Evolutionary conservation across 129 eudicot genomes (phyloP), one percentile per base, ranked within the genome.

Genomic region (Rutidosis leptorrhynchoides): DNA sequence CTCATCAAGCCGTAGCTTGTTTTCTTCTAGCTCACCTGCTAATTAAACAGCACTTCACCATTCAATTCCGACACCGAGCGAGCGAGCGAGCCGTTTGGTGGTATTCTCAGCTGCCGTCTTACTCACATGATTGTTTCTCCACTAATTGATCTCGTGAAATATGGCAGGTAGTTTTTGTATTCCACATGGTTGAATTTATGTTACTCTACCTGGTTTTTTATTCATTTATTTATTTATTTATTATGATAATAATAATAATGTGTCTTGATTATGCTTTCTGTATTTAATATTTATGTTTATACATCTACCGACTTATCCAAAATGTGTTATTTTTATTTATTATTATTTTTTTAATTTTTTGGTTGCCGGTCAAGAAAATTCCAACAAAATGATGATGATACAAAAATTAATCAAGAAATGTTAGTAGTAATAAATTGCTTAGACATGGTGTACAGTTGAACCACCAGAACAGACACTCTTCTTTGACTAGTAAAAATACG

Each of bases 51-150:
- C 61, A 52, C 62, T 65, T 90, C 29, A 23, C n/a, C n/a, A n/a
- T n/a, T n/a, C 84, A 70, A 80, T 84, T 65, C 84, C 79, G 2
- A 76, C 97, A 22, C 97, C n/a, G n/a, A n/a, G n/a, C n/a, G n/a
- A n/a, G n/a, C 97, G 4, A 78, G 49, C 25, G 97, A 90, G 83
- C 84, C 91, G 2, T 15, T 58, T 26, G 97, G 97, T 43, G 97
- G 97, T 21, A 87, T 90, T 33, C 81, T 90, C 73, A 84, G 97
- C 66, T 90, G 95, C 69, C 95, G 97, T 28, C 87, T 90, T 45
- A 90, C 97, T 62, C 97, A 90, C 70, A 90, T 76, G 95, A 51
- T 92, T 33, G 97, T 87, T 42, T 87, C 97, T 74, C 97, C 97
- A 62, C 97, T n/a, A n/a, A n/a, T 90, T 65, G 97, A 90, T 77